These are phyloP conservation scores for Drechslera avenae DNA, from an alignment of 2,329 filamentous ascomycete genomes.

Conservation along the genomic window DNA sequence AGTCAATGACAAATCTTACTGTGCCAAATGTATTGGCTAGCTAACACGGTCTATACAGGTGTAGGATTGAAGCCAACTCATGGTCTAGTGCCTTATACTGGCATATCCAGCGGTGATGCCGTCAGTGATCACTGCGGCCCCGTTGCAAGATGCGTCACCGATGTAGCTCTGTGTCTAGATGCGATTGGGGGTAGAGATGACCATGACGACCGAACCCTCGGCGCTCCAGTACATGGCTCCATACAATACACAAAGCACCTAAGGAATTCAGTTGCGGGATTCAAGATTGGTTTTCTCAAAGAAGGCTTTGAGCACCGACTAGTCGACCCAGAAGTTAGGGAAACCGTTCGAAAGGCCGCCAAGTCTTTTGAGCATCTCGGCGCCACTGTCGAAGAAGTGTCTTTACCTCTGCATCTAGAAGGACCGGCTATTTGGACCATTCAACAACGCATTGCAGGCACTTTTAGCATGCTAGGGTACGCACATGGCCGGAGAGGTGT, in stretches of 20 bases:
- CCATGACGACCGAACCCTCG: slow-evolving; percentile 39
- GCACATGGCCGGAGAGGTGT: slow-evolving; percentile 29
- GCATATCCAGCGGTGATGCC: slow-evolving; percentile 45
- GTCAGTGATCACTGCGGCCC: slow-evolving; percentile 54
- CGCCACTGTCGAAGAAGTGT: slow-evolving; percentile 50
- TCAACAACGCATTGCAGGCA: slow-evolving; percentile 52
- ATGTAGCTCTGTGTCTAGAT: slow-evolving; percentile 36
- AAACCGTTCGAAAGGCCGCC: slow-evolving; percentile 50
- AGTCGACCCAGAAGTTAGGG: slow-evolving; percentile 49
- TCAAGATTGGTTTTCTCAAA: slow-evolving; percentile 36
- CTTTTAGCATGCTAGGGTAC: slow-evolving; percentile 47
- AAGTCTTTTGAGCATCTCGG: slow-evolving; percentile 52
- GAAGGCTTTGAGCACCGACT: slow-evolving; percentile 34
- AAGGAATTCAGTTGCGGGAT: slow-evolving; percentile 18
- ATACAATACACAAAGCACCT: slow-evolving; percentile 24
- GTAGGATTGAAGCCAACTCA: slow-evolving; percentile 54
- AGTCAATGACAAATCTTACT: too few species aligned
- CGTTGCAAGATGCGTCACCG: slow-evolving; percentile 31
- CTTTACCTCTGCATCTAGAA: slow-evolving; percentile 44
- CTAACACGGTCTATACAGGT: slow-evolving; percentile 9
- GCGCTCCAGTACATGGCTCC: slow-evolving; percentile 32
- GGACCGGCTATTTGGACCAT: slow-evolving; percentile 46
- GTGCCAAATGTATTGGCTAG: not conserved
- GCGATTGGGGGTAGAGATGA: slow-evolving; percentile 39
- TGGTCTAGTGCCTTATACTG: slow-evolving; percentile 58